Base-by-base conservation (phyloP, 2,329 filamentous ascomycete genomes). In the Diaporthe ampelina region DNA sequence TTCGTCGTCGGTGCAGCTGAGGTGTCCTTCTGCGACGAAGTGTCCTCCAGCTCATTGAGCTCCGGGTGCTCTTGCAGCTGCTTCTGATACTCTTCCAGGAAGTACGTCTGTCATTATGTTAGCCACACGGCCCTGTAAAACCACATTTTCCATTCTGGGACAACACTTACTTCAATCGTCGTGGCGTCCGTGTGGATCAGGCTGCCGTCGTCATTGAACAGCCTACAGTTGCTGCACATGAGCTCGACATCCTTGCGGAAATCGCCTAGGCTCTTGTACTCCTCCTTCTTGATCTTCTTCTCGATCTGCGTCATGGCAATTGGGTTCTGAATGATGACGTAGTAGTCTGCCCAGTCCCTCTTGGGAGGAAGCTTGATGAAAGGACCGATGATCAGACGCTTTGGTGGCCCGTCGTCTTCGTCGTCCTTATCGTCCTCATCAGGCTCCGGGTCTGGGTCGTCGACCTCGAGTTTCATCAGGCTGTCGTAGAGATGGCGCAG, bases 221-320 rank as follows among this genome's bases (percentile, higher is more conserved):
- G 97, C 82, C 95, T 91, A 77, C 96, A 98, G 83, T 99, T 99
- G 81, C 90, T 91, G 82, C 95, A 97, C 84, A 99, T 90, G 76
- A 96, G 85, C 68, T 92, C 91, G 76, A 99, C 92, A 81, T 99
- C 97, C 78, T 90, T 91, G 72, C 91, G 90, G 88, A 99, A 91
- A 78, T 95, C 94, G 81, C 90, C 91, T 75, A 98, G 85, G 80
- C 90, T 93, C 78, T 91, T 91, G 83, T 99, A 99, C 81, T 98
- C 94, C 81, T 97, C 94, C 84, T 94, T 96, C 87, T 98, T 98
- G 86, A 99, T 98, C 87, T 95, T 96, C 82, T 93, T 94, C 82
- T 94, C 92, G 80, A 99, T 98, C 82, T 95, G 92, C 79, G 98
- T 97, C 94, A 98, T 98, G 81, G 94, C 96, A 81, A 99, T 98